Evolutionary conservation across 2,329 filamentous ascomycete genomes (phyloP).

Genomic region (Neodidymelliopsis sp.): DNA sequence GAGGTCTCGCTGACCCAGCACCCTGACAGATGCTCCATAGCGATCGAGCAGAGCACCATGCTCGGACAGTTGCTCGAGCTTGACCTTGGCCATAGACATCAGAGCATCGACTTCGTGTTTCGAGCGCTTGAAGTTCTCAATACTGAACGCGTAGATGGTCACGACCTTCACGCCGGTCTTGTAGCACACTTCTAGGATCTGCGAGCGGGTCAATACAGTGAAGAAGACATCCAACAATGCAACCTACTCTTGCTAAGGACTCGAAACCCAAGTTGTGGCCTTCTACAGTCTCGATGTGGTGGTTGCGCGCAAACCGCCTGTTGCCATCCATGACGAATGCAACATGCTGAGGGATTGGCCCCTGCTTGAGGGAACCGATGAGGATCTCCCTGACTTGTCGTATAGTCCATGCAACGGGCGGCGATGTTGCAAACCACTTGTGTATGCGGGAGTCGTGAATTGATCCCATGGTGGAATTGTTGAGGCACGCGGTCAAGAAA

Average conservation of each 20-base stretch:
- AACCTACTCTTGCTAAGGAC: conserved; percentile 80
- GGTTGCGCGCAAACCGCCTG: conserved; percentile 84
- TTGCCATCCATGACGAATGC: conserved; percentile 99
- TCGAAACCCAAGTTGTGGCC: conserved; percentile 97
- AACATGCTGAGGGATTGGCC: conserved; percentile 90
- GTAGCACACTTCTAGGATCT: conserved; percentile 96
- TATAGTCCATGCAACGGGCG: conserved; percentile 89
- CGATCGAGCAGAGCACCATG: conserved; percentile 92
- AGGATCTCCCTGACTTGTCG: conserved; percentile 80
- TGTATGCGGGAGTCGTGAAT: conserved; percentile 68
- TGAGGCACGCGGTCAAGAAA: conserved; percentile 20
- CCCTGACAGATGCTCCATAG: conserved; percentile 86
- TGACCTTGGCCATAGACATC: conserved; percentile 97
- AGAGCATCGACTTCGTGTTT: conserved; percentile 96
- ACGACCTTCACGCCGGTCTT: conserved; percentile 96
- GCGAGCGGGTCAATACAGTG: neutral
- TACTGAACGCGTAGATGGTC: conserved; percentile 97
- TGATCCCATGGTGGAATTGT: conserved; percentile 50
- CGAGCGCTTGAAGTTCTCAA: conserved; percentile 97
- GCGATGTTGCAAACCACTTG: conserved; percentile 84
- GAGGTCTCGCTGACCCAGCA: conserved; percentile 84
- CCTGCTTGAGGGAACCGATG: conserved; percentile 87
- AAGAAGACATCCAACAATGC: neutral
- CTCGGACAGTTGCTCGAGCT: conserved; percentile 87
- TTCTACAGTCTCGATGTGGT: conserved; percentile 95